Conservation (phyloP, 2,329 filamentous ascomycete species). For the Grosmannia huntii region DNA sequence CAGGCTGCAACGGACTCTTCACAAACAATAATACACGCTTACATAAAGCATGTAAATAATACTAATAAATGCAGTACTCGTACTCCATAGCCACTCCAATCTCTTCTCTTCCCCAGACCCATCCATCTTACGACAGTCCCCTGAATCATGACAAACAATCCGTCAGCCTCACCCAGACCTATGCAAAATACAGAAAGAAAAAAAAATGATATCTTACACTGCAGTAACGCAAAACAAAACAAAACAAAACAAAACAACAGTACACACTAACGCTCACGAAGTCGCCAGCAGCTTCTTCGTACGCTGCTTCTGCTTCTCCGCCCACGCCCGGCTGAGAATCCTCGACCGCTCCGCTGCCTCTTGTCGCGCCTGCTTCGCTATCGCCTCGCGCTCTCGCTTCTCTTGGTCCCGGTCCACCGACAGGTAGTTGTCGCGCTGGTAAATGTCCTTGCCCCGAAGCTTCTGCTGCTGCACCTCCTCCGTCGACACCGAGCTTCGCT, state of each 20-base stretch:
- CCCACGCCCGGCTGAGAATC: conserved; percentile 47
- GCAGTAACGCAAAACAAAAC: not conserved
- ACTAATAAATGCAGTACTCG: too few relatives aligned
- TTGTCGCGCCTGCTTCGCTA: conserved; percentile 41
- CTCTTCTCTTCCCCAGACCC: too few relatives aligned
- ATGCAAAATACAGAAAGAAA: too few relatives aligned
- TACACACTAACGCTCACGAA: not conserved
- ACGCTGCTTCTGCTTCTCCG: conserved; percentile 25
- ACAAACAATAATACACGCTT: not conserved
- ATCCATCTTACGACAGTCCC: too few relatives aligned
- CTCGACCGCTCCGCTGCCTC: conserved; percentile 49
- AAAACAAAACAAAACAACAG: not conserved
- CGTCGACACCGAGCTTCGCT: conserved; percentile 34
- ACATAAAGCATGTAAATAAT: too few relatives aligned
- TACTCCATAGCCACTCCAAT: too few relatives aligned
- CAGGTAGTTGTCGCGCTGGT: conserved; percentile 36
- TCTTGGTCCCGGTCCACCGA: conserved; percentile 37
- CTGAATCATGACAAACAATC: too few relatives aligned
- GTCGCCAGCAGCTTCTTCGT: conserved; percentile 3
- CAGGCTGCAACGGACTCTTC: not conserved
- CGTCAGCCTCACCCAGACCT: too few relatives aligned
- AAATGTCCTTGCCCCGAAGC: conserved; percentile 39
- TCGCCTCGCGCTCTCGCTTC: conserved; percentile 38
- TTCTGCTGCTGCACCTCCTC: conserved; percentile 39
- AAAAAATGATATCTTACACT: too few relatives aligned